Base-by-base conservation (phyloP, 208 protist species). In the Spironucleus salmonicida region DNA sequence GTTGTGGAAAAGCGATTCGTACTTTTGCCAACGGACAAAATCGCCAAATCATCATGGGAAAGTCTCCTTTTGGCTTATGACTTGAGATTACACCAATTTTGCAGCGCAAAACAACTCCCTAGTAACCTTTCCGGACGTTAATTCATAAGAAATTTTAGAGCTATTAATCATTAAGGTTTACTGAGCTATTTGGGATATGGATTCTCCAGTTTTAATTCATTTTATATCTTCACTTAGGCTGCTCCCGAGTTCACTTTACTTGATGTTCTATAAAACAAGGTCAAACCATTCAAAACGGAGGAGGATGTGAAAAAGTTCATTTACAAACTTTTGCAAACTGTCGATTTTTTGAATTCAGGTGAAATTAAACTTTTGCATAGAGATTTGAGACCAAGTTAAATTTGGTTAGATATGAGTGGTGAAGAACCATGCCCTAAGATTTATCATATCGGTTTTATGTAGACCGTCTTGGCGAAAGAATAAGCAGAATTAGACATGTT, bases 381-480 rank as follows among this genome's bases (percentile, higher is more conserved):
- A 42, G 64, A 71, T 32, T 35, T 71, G 11, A n/a, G 34, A 45
- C 64, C 64, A 57, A 71, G 38, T 42, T 15, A 11, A 4, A 71
- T 71, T 42, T 71, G 34, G 7, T 7, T 71, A n/a, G 9, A 71
- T 19, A 49, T 49, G 2, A 42, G 9, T n/a, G 38, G n/a, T n/a
- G 64, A 35, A 49, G 7, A 71, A 35, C 64, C 64, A 2, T 7
- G 13, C 9, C 30, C 64, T 11, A 71, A 71, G 64, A n/a, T 71
- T 15, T 71, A 57, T 45, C 64, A 71, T n/a, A 71, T 71, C 27
- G 64, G 64, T n/a, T 71, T 71, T 49, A 71, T 71, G 64, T 15
- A 40, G 11, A 11, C 19, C n/a, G 26, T 42, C 15, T 7, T 15
- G 4, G 64, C 19, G 4, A 71, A 71, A 4, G 64, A 71, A 45